Conservation (phyloP, 306 rosid genomes). For the Psophocarpus tetragonolobus region DNA sequence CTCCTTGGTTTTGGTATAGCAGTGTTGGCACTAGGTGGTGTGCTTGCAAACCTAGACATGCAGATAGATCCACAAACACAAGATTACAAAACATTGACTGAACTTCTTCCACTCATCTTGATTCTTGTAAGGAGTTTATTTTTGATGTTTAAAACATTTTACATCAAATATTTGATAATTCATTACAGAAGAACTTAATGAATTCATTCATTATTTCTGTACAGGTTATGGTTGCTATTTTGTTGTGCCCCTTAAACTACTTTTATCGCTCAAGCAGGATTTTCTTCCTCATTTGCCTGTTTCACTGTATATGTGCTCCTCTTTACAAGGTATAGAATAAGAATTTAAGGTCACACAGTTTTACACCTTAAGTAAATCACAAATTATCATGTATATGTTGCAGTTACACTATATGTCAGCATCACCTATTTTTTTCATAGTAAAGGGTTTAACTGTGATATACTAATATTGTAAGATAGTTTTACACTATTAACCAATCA, state of each 20-base stretch:
- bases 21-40: constrained; percentile 50
- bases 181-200: neutral
- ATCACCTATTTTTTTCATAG: no score
- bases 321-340: constrained; percentile 59
- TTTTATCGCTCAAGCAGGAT: constrained; percentile 57
- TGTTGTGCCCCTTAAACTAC: constrained; percentile 63
- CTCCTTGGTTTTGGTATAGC: constrained; percentile 53
- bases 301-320: constrained; percentile 61
- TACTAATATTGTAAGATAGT: no score
- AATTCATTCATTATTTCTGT: neutral
- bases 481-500: no score
- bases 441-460: no score
- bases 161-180: neutral
- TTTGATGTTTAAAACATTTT: neutral
- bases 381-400: no score
- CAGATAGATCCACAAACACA: constrained; percentile 56
- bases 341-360: no score
- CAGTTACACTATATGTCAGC: no score
- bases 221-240: constrained; percentile 44
- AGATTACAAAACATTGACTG: constrained; percentile 51
- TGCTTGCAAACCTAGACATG: constrained; percentile 75
- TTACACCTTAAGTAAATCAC: no score
- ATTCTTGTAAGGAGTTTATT: constrained; percentile 51
- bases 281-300: constrained; percentile 54
- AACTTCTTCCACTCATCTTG: constrained; percentile 63